A percentile compares a stretch with the other conserved stretches of the same genome.
Evolutionary conservation across 768 basidiomycete species (phyloP).

Genomic region (Tephrocybe sp.): DNA sequence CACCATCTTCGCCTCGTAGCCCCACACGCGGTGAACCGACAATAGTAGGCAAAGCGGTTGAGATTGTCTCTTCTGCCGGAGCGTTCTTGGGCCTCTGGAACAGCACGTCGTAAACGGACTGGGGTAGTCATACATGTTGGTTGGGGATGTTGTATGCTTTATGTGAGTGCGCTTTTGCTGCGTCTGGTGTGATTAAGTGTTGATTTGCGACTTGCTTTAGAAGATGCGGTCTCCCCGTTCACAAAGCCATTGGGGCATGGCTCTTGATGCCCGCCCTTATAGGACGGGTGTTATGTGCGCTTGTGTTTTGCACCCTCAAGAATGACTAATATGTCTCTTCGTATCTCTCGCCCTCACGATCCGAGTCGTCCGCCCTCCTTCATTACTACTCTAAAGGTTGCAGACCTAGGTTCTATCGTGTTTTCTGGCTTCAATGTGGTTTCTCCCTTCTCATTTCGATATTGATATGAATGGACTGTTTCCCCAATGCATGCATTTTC

Average conservation of each 20-base stretch:
- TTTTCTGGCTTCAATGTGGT: background rate
- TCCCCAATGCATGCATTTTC: background rate
- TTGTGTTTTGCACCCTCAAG: no score
- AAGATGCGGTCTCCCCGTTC: background rate
- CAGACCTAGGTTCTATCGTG: background rate
- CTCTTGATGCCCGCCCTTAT: no score
- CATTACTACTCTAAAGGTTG: no score
- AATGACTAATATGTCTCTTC: background rate
- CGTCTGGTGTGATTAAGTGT: background rate
- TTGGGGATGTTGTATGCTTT: background rate
- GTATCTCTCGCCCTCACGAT: no score
- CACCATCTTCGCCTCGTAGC: constrained; percentile 18
- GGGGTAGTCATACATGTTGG: background rate
- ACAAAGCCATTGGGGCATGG: no score
- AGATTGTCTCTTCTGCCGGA: constrained; percentile 78
- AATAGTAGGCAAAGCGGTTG: constrained; percentile 59
- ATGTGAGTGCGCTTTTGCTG: constrained; percentile 7
- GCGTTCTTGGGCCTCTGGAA: constrained; percentile 67
- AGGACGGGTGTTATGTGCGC: no score
- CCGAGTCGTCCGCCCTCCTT: background rate
- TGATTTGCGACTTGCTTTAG: background rate
- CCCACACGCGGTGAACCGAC: constrained; percentile 24
- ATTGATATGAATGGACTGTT: background rate
- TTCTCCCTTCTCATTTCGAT: background rate
- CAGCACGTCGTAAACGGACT: constrained; percentile 3